Conservation (phyloP, 176 grass and related monocot genomes). For the Hordeum marinum region DNA sequence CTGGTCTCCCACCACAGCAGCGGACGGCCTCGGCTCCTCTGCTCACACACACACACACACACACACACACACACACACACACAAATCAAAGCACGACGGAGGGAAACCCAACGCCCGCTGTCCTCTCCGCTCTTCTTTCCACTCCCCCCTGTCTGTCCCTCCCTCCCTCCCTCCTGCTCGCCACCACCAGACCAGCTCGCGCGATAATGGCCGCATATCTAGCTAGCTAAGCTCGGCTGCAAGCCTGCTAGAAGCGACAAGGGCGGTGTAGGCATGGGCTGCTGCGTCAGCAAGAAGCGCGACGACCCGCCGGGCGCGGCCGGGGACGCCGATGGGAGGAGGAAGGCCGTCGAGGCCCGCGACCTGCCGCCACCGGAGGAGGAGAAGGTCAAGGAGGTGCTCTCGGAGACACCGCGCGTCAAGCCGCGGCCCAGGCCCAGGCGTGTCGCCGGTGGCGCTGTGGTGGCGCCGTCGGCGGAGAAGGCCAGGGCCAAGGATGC, state of each 20-base stretch:
- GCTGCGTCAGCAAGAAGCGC: slow-evolving; percentile 48
- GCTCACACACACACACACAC: too few relatives aligned
- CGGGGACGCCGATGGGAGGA: neutral
- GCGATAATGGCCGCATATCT: neutral
- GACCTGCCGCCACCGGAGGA: slow-evolving; percentile 54
- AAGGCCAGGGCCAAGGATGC: slow-evolving; percentile 18
- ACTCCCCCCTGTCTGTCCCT: neutral
- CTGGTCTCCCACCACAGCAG: too few relatives aligned
- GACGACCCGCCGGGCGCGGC: neutral
- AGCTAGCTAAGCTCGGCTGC: neutral
- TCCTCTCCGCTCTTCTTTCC: neutral
- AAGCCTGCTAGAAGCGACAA: neutral
- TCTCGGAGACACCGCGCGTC: slow-evolving; percentile 64
- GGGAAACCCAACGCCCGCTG: slow-evolving; percentile 42
- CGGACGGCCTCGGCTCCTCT: neutral
- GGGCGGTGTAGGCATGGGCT: slow-evolving; percentile 30
- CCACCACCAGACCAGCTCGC: neutral
- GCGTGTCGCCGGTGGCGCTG: slow-evolving; percentile 12
- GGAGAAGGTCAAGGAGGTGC: slow-evolving; percentile 95
- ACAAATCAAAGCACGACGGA: slow-evolving; percentile 43
- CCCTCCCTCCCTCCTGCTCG: neutral
- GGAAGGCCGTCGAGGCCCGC: slow-evolving; percentile 25
- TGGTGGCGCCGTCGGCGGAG: slow-evolving; percentile 24
- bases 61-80: neutral
- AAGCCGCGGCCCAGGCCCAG: slow-evolving; percentile 25